Evolutionary conservation across 2,329 filamentous ascomycete genomes (phyloP).

Genomic region (Penicillium sp.): DNA sequence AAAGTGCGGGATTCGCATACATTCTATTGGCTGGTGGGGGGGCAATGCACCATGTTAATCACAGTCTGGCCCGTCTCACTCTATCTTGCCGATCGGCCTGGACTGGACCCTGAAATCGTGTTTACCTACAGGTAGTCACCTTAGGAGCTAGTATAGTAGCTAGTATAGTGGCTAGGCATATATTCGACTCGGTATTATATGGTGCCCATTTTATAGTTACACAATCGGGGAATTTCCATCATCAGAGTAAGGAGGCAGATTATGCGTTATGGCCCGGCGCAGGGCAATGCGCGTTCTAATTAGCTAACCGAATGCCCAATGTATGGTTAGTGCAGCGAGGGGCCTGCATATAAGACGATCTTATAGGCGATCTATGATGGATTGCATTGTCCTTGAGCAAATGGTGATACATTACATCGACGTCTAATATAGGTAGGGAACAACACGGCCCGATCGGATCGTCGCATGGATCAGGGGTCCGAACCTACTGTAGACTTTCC

Average conservation of each 20-base stretch:
- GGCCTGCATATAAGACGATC: background rate
- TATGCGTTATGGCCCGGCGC: background rate
- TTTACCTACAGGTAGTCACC: too few relatives aligned
- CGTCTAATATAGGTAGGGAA: background rate
- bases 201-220: too few relatives aligned
- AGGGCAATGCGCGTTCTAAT: constrained; percentile 3
- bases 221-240: background rate
- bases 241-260: too few relatives aligned
- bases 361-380: background rate
- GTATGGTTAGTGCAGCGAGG: background rate
- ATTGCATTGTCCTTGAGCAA: background rate
- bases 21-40: background rate
- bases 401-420: background rate
- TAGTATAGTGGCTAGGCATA: too few relatives aligned
- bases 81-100: background rate
- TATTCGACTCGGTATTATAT: too few relatives aligned
- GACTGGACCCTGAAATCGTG: too few relatives aligned
- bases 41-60: background rate
- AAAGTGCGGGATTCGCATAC: background rate
- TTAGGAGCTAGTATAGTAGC: too few relatives aligned
- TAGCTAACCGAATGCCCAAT: background rate
- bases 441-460: background rate
- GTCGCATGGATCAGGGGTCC: background rate
- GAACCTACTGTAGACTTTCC: background rate
- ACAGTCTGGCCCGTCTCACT: background rate